These are phyloP conservation scores for Alternaria triticimaculans DNA, from an alignment of 2,329 filamentous ascomycete genomes.

Conservation along the genomic window DNA sequence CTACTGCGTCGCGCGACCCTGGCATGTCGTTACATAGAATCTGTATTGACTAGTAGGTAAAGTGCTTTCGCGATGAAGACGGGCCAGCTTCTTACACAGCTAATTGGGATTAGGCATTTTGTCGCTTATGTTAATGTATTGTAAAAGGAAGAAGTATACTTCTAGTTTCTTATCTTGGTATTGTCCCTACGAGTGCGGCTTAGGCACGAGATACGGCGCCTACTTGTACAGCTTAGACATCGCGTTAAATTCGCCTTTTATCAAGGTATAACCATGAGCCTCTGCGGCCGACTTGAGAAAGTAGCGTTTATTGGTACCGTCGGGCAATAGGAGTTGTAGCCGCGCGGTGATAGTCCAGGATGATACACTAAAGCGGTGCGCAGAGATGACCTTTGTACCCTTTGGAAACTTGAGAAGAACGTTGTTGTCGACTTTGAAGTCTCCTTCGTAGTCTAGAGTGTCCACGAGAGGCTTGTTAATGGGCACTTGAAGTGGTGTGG, in stretches of 20 bases:
- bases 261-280: neutral
- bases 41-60: neutral
- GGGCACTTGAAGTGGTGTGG: neutral
- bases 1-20: neutral
- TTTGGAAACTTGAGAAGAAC: neutral
- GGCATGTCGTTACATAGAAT: neutral
- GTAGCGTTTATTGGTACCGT: neutral
- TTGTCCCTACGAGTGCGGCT: neutral
- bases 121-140: neutral
- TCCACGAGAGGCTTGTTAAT: neutral
- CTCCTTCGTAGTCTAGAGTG: neutral
- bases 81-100: neutral
- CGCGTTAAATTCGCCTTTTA: neutral
- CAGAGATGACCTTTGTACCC: neutral
- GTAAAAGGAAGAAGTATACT: neutral
- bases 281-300: neutral
- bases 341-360: neutral
- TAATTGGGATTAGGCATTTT: neutral
- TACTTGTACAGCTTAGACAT: neutral
- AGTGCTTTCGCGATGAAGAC: neutral
- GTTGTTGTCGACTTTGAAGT: neutral
- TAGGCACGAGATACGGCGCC: neutral
- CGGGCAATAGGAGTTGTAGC: neutral
- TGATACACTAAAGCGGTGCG: neutral
- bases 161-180: neutral